A percentile compares a stretch with the other conserved stretches of the same genome.
Evolutionary conservation across 805 yeast species (phyloP).

Genomic region (Candida krabiensis): DNA sequence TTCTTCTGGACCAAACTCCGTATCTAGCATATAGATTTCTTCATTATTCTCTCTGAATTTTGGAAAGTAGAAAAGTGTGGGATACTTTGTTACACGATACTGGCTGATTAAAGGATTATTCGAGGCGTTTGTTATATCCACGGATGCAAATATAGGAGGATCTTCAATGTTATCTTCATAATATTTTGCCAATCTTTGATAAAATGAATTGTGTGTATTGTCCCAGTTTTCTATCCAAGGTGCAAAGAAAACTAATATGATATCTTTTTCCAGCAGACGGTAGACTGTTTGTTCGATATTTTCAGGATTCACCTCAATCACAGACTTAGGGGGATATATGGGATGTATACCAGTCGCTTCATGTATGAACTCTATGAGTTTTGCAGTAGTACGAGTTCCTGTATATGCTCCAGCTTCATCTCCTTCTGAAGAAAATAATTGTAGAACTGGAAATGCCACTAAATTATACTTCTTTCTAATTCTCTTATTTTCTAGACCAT

Average conservation of each 20-base stretch:
- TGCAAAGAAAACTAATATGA: slow-evolving; percentile 35
- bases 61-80: slow-evolving; percentile 31
- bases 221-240: slow-evolving; percentile 39
- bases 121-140: slow-evolving; percentile 33
- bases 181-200: slow-evolving; percentile 30
- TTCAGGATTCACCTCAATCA: slow-evolving; percentile 12
- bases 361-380: slow-evolving; percentile 31
- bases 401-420: slow-evolving; percentile 39
- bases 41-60: slow-evolving; percentile 15
- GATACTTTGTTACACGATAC: slow-evolving; percentile 31
- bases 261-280: slow-evolving; percentile 15
- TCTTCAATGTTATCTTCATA: slow-evolving; percentile 23
- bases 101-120: slow-evolving; percentile 28
- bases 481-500: slow-evolving; percentile 34
- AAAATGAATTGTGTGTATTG: slow-evolving; percentile 30
- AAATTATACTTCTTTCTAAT: slow-evolving; percentile 41
- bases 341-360: slow-evolving; percentile 36
- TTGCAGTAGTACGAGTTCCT: slow-evolving; percentile 34
- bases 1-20: slow-evolving; percentile 26
- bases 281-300: slow-evolving; percentile 18
- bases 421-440: slow-evolving; percentile 43
- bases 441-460: slow-evolving; percentile 48
- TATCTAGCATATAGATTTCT: slow-evolving; percentile 17
- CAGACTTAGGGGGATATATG: slow-evolving; percentile 27
- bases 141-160: slow-evolving; percentile 26